Percentiles rank a stretch among this genome's conserved stretches.
phyloP scores from a whole-genome alignment of 2,329 filamentous ascomycete genomes.

The Pseudocercospora fijiensis region DNA sequence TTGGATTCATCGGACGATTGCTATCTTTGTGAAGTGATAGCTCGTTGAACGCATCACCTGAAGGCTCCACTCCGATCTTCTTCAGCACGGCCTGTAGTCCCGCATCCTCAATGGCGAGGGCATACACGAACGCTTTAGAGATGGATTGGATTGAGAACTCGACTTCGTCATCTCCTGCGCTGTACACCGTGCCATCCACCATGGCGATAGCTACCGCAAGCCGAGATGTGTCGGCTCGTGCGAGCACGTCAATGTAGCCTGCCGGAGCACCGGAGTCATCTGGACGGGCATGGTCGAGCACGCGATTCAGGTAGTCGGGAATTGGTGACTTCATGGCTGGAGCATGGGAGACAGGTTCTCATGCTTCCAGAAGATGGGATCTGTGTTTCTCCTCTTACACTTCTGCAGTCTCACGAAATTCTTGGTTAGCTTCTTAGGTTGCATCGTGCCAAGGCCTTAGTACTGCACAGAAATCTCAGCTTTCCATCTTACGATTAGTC shows the following conservation, averaged over 20 bases:
- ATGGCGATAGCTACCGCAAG: neutral
- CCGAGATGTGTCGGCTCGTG: neutral
- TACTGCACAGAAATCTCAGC: neutral
- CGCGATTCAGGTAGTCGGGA: neutral
- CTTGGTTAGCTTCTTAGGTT: neutral
- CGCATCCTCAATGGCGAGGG: neutral
- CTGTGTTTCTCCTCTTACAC: neutral
- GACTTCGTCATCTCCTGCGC: neutral
- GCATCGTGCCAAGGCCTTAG: neutral
- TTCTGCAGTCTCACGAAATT: constrained; percentile 10
- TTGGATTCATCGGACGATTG: neutral
- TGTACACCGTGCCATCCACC: neutral
- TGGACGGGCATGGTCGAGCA: neutral
- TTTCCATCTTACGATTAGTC: neutral
- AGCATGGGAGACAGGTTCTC: neutral
- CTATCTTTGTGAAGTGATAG: neutral
- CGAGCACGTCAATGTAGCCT: neutral
- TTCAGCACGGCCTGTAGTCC: neutral
- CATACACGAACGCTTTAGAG: neutral
- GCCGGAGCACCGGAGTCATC: neutral
- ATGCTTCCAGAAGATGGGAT: neutral
- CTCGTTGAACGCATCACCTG: neutral
- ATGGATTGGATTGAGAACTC: neutral
- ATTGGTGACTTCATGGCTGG: neutral
- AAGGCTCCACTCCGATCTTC: neutral